Percentiles rank a stretch among this genome's conserved stretches.
Evolutionary conservation across 129 eudicot genomes (phyloP).

Genomic region (Glebionis coronaria): DNA sequence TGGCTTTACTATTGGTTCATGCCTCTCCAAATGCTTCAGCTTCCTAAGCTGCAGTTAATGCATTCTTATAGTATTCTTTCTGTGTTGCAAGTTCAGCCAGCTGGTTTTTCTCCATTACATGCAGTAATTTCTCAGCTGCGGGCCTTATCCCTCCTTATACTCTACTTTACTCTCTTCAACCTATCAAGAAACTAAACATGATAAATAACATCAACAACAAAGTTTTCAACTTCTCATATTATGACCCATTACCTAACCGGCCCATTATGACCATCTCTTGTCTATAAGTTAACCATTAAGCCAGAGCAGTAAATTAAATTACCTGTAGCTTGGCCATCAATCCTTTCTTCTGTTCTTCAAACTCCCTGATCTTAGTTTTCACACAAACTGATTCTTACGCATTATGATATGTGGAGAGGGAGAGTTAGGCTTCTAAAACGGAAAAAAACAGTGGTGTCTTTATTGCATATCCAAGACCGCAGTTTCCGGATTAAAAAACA

Average conservation of each 20-base stretch:
- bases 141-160: conserved; percentile 71
- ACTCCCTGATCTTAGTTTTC: conserved; percentile 92
- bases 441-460: conserved; percentile 4
- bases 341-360: conserved; percentile 97
- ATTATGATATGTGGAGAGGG: conserved; percentile 20
- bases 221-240: background rate
- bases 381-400: conserved; percentile 17
- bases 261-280: background rate
- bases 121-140: conserved; percentile 83
- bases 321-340: conserved; percentile 83
- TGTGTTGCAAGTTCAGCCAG: conserved; percentile 82
- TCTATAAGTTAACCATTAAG: conserved; percentile 16
- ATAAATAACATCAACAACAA: conserved; percentile 10
- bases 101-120: conserved; percentile 89
- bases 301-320: conserved; percentile 20
- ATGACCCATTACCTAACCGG: background rate
- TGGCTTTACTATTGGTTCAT: conserved; percentile 84
- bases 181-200: conserved; percentile 34
- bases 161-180: conserved; percentile 93
- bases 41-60: conserved; percentile 76
- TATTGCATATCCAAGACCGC: conserved; percentile 69
- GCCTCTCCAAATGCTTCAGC: conserved; percentile 91
- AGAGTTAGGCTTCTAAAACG: conserved; percentile 12
- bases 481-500: conserved; percentile 53
- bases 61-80: conserved; percentile 76